Conservation (phyloP, 352 stramenopile genomes). For the Phytophthora sojae region DNA sequence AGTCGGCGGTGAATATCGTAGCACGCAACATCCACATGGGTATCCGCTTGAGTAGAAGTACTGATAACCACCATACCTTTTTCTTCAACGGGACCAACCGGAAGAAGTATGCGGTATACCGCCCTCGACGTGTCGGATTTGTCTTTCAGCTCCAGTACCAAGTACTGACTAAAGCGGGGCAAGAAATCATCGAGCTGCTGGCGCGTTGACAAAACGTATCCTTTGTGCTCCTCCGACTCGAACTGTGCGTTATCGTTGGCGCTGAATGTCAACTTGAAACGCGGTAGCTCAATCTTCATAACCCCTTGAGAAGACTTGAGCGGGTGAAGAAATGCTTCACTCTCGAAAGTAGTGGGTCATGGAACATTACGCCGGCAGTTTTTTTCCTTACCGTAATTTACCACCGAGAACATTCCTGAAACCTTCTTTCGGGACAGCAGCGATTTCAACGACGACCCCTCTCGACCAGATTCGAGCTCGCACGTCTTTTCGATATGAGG, state of each 20-base stretch:
- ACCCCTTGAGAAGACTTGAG: not conserved
- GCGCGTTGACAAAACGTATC: conserved; percentile 40
- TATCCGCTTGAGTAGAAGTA: conserved; percentile 8
- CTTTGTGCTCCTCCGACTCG: conserved; percentile 6
- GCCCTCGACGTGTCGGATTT: conserved; percentile 23
- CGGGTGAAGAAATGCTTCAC: conserved; percentile 1
- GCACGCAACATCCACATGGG: conserved; percentile 27
- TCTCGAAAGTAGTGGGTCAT: too few species aligned
- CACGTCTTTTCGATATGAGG: too few species aligned
- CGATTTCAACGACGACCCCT: too few species aligned
- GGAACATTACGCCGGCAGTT: too few species aligned
- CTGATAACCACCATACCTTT: conserved; percentile 34
- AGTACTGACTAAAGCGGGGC: conserved; percentile 46
- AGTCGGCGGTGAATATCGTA: conserved; percentile 49
- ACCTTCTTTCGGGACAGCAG: too few species aligned
- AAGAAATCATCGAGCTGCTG: conserved; percentile 58
- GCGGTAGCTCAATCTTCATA: not conserved
- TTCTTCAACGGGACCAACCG: conserved; percentile 36
- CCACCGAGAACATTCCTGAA: too few species aligned
- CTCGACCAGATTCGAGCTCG: too few species aligned
- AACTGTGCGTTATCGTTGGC: not conserved
- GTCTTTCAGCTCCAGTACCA: conserved; percentile 35
- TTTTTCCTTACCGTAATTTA: too few species aligned
- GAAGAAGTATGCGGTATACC: conserved; percentile 42
- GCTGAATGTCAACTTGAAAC: conserved; percentile 9